These are phyloP conservation scores for Bipolaris gigantea DNA, from an alignment of 2,329 filamentous ascomycete species.

Conservation along the genomic window DNA sequence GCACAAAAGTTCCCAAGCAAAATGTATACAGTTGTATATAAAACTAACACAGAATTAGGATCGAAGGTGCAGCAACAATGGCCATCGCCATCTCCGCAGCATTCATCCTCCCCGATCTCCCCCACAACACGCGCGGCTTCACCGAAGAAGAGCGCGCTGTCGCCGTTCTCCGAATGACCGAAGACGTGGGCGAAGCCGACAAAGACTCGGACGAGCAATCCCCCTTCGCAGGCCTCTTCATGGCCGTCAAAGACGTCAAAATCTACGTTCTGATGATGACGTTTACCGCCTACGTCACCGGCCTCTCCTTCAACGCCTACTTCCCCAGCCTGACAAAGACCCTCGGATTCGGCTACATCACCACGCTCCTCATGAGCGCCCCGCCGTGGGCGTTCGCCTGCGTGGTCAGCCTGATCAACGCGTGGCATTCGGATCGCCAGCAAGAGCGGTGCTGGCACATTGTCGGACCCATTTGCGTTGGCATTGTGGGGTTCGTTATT, in stretches of 20 bases:
- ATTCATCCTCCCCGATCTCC: conserved; percentile 41
- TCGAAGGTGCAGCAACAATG: conserved; percentile 42
- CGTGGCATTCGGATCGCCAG: conserved; percentile 55
- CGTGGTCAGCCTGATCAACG: conserved; percentile 51
- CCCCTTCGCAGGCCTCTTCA: conserved; percentile 57
- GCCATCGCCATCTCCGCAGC: conserved; percentile 34
- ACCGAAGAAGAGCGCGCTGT: conserved; percentile 51
- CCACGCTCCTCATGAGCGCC: conserved; percentile 46
- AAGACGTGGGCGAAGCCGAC: conserved; percentile 56
- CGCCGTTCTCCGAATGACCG: conserved; percentile 45
- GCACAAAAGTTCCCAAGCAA: background rate
- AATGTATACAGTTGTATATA: no score
- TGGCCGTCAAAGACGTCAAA: conserved; percentile 63
- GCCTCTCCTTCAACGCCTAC: conserved; percentile 45
- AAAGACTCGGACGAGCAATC: conserved; percentile 50
- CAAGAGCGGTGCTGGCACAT: conserved; percentile 59
- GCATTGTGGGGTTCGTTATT: conserved; percentile 51
- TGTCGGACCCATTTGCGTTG: conserved; percentile 48
- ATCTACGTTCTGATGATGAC: conserved; percentile 67
- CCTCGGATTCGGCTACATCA: conserved; percentile 44
- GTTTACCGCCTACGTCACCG: conserved; percentile 63
- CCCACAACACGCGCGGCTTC: conserved; percentile 51
- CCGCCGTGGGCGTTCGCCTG: conserved; percentile 56
- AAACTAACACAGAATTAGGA: conserved; percentile 29
- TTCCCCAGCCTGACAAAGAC: conserved; percentile 46